Conservation (phyloP, 495 filamentous ascomycete genomes). For the Aspergillus kassunensis region DNA sequence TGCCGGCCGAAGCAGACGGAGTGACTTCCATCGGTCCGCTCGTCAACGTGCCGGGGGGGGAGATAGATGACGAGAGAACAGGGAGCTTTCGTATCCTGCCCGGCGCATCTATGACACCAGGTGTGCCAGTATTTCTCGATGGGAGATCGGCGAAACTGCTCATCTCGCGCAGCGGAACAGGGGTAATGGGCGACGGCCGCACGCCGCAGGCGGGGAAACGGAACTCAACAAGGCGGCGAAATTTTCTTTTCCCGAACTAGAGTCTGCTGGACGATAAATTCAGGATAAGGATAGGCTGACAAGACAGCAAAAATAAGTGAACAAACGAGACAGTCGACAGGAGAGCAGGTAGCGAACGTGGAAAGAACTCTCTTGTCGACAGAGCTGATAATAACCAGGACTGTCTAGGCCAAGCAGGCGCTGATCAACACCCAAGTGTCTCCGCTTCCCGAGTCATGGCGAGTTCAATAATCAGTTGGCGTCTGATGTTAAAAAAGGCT, state of each 20-base stretch:
- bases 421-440: slow-evolving; percentile 37
- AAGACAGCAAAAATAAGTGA: slow-evolving; percentile 4
- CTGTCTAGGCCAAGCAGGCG: slow-evolving; percentile 26
- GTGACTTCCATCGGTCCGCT: slow-evolving; percentile 50
- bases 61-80: slow-evolving; percentile 39
- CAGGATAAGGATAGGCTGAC: neutral
- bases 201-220: slow-evolving; percentile 18
- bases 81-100: slow-evolving; percentile 44
- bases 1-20: slow-evolving; percentile 35
- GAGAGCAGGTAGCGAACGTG: slow-evolving; percentile 31
- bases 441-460: slow-evolving; percentile 31
- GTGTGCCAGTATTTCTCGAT: slow-evolving; percentile 32
- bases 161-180: slow-evolving; percentile 33
- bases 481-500: slow-evolving; percentile 10
- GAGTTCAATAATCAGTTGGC: slow-evolving; percentile 12
- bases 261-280: neutral
- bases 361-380: slow-evolving; percentile 13
- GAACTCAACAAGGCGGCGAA: slow-evolving; percentile 9
- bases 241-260: neutral
- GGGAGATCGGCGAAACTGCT: slow-evolving; percentile 44
- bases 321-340: slow-evolving; percentile 15
- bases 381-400: slow-evolving; percentile 17
- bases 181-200: slow-evolving; percentile 16
- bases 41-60: slow-evolving; percentile 34
- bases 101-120: slow-evolving; percentile 34